Evolutionary conservation across 2,329 filamentous ascomycete genomes (phyloP).

Genomic region (Alternaria infectoria): DNA sequence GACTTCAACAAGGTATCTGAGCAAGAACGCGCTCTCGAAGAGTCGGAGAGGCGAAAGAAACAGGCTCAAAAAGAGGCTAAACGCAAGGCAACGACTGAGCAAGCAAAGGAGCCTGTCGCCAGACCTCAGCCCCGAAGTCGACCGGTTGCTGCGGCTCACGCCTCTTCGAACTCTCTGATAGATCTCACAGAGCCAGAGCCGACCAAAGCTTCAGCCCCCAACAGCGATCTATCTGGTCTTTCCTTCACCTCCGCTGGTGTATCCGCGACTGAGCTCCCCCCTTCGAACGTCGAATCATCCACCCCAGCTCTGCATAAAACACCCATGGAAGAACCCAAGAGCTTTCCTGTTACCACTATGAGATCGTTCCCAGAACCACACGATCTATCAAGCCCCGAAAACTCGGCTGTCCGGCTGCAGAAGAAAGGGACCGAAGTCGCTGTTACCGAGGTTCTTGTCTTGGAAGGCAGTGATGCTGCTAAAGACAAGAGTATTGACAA

Average conservation of each 20-base stretch:
- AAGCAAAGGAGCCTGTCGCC: not conserved
- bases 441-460: slow-evolving; percentile 13
- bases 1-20: slow-evolving; percentile 53
- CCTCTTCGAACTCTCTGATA: not conserved
- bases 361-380: not conserved
- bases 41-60: slow-evolving; percentile 46
- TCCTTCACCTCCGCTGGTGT: not conserved
- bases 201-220: not conserved
- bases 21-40: slow-evolving; percentile 44
- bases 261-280: not conserved
- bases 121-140: slow-evolving; percentile 11
- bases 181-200: not conserved
- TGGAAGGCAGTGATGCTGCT: not conserved
- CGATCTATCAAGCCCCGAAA: not conserved
- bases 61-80: slow-evolving; percentile 33
- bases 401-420: not conserved
- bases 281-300: not conserved
- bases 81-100: slow-evolving; percentile 11
- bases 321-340: not conserved
- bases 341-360: not conserved
- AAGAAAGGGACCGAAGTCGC: slow-evolving; percentile 14
- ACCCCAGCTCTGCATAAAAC: not conserved
- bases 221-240: not conserved
- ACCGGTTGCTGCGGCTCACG: not conserved
- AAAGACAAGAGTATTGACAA: not conserved